Evolutionary conservation across 78 protist genomes (phyloP).

Genomic region (Creolimax fragrantissima): DNA sequence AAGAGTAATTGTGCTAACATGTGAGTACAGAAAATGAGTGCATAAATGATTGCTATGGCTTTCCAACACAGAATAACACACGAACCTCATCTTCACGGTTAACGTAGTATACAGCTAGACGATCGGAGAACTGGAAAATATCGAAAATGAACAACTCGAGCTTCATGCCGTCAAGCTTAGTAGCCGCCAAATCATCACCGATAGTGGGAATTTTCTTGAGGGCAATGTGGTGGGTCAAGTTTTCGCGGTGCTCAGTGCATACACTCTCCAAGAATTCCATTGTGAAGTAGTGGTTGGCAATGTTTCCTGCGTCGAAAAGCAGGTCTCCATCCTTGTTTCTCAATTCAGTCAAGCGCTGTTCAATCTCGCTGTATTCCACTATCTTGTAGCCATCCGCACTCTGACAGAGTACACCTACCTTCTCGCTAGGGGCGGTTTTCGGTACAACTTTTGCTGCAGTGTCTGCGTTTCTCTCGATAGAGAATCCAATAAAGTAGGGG

Average conservation of each 20-base stretch:
- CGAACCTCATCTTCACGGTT: constrained; percentile 49
- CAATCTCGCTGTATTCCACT: constrained; percentile 85
- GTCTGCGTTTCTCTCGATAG: constrained; percentile 41
- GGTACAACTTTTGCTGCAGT: constrained; percentile 73
- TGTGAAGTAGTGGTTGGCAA: constrained; percentile 65
- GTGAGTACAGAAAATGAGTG: no score
- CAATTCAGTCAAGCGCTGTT: constrained; percentile 32
- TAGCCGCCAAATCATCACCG: constrained; percentile 16
- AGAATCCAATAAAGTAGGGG: constrained; percentile 78
- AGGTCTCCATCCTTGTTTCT: constrained; percentile 44
- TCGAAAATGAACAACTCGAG: constrained; percentile 88
- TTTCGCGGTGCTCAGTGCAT: background rate
- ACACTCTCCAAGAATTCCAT: constrained; percentile 41
- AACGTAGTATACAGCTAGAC: constrained; percentile 25
- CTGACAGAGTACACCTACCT: constrained; percentile 78
- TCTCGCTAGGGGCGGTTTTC: constrained; percentile 59
- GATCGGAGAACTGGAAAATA: constrained; percentile 53
- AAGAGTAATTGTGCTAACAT: no score
- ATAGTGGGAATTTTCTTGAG: constrained; percentile 68
- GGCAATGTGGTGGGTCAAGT: constrained; percentile 67
- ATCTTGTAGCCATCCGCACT: constrained; percentile 52
- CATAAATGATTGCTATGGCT: no score
- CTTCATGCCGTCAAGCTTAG: constrained; percentile 46
- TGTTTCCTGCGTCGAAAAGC: constrained; percentile 69
- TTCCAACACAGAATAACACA: no score